Percentiles rank a stretch among this genome's conserved stretches.
Conservation (phyloP, 176 grass and related monocot species). For the Stipa capillata region DNA sequence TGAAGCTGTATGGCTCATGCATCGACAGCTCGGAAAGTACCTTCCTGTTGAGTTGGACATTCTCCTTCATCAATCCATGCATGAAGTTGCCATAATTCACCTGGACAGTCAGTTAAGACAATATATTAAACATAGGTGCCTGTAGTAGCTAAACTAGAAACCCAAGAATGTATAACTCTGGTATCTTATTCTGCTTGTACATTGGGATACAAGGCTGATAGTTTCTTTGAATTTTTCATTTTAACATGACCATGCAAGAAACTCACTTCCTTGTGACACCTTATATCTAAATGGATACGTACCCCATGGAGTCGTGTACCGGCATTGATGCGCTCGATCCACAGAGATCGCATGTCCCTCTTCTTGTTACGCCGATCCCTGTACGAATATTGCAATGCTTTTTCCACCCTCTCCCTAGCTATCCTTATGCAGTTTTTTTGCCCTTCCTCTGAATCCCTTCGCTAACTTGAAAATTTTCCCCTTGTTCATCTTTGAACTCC, state of each 20-base stretch:
- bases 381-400: conserved; percentile 73
- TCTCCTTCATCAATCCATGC: too few species aligned
- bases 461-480: too few species aligned
- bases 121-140: not conserved
- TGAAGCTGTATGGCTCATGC: too few species aligned
- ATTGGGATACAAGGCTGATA: not conserved
- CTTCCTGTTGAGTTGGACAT: too few species aligned
- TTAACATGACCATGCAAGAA: not conserved
- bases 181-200: too few species aligned
- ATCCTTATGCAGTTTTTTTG: conserved; percentile 89
- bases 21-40: too few species aligned
- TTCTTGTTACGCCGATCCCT: conserved; percentile 82
- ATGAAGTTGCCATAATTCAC: too few species aligned
- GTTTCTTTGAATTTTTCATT: not conserved
- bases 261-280: not conserved
- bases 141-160: not conserved
- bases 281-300: not conserved
- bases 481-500: too few species aligned
- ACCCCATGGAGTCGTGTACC: conserved; percentile 76
- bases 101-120: not conserved
- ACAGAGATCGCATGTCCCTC: too few species aligned
- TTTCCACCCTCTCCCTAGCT: conserved; percentile 72
- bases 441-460: too few species aligned
- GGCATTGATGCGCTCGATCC: conserved; percentile 85
- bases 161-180: too few species aligned